Conservation (phyloP, 768 basidiomycete genomes). For the Pluteus cervinus region DNA sequence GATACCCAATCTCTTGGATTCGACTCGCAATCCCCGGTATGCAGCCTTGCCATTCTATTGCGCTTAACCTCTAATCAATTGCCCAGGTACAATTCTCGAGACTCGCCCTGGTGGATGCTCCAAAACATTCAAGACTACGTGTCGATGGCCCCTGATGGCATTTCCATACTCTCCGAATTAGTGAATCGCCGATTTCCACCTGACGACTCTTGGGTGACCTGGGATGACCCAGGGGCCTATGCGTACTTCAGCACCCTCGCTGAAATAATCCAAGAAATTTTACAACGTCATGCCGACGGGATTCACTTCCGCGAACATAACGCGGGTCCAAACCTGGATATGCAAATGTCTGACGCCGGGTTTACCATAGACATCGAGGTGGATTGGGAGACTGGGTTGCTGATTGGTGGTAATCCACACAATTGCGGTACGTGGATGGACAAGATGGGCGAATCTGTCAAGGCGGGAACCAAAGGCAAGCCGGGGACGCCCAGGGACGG, state of each 20-base stretch:
- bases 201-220: slow-evolving; percentile 90
- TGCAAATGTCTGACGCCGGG: slow-evolving; percentile 90
- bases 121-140: slow-evolving; percentile 98
- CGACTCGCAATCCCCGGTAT: slow-evolving; percentile 75
- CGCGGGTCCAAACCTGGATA: slow-evolving; percentile 94
- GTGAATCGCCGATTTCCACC: slow-evolving; percentile 93
- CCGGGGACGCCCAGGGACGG: slow-evolving; percentile 98
- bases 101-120: slow-evolving; percentile 99
- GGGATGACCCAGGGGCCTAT: slow-evolving; percentile 85
- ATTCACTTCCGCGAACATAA: slow-evolving; percentile 95
- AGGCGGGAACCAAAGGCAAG: slow-evolving; percentile 88
- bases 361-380: slow-evolving; percentile 92
- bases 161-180: slow-evolving; percentile 69
- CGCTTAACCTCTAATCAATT: background rate
- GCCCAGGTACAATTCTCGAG: slow-evolving; percentile 96
- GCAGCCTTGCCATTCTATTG: slow-evolving; percentile 9
- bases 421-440: slow-evolving; percentile 99
- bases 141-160: slow-evolving; percentile 75
- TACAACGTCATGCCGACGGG: slow-evolving; percentile 89
- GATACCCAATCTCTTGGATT: slow-evolving; percentile 94
- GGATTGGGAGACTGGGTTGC: slow-evolving; percentile 93
- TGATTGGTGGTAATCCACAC: slow-evolving; percentile 76
- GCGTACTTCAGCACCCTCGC: slow-evolving; percentile 76
- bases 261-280: slow-evolving; percentile 94
- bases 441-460: slow-evolving; percentile 93